Evolutionary conservation across 176 grass and related monocot genomes (phyloP).

Genomic region (Carex kokanica): DNA sequence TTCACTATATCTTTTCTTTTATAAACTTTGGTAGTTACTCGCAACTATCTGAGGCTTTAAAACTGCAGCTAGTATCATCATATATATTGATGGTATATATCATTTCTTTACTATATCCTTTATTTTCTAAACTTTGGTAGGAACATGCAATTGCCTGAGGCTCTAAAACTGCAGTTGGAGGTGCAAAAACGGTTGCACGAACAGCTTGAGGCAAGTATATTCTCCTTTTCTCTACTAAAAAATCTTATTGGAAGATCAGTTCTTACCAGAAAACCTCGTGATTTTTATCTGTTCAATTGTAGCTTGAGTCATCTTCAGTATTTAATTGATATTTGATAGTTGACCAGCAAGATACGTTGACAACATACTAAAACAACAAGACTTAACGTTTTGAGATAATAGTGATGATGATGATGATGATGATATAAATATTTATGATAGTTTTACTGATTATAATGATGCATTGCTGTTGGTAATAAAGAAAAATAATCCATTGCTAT

Average conservation of each 20-base stretch:
- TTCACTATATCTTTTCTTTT: not conserved
- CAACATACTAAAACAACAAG: not conserved
- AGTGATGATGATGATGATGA: not conserved
- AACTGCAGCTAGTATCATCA: constrained; percentile 34
- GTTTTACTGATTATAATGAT: not conserved
- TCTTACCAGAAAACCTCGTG: not conserved
- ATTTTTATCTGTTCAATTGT: not conserved
- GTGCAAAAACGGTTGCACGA: constrained; percentile 58
- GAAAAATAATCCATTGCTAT: not conserved
- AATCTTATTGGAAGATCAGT: not conserved
- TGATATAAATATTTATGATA: not conserved
- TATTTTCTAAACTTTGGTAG: constrained; percentile 28
- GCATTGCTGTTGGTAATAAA: not conserved
- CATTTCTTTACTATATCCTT: constrained; percentile 3
- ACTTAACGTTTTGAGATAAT: not conserved
- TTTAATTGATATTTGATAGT: not conserved
- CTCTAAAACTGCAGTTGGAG: constrained; percentile 67
- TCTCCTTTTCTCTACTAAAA: not conserved
- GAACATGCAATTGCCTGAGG: constrained; percentile 48
- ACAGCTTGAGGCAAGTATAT: constrained; percentile 53
- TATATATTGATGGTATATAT: not conserved
- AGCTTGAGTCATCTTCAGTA: not conserved
- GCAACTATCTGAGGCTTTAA: constrained; percentile 51
- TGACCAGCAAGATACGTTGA: not conserved
- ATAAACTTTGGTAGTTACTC: constrained; percentile 34